Evolutionary conservation across 768 basidiomycete genomes (phyloP).

Genomic region (Psilocybe azurescens): DNA sequence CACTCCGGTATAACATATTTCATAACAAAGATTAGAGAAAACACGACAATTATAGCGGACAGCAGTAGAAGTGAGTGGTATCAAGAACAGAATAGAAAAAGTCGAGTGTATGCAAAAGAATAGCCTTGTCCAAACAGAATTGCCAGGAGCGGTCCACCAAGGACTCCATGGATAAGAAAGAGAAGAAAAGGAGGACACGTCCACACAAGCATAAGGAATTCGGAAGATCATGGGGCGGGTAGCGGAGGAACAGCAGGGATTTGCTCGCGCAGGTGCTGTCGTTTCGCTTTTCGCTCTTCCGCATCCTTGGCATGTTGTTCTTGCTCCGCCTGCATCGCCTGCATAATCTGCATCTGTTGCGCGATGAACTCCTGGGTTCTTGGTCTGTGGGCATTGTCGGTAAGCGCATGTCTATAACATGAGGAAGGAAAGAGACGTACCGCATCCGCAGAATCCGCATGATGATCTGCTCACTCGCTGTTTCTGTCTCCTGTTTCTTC

Average conservation of each 20-base stretch:
- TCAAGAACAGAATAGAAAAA: slow-evolving; percentile 9
- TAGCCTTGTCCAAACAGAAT: neutral
- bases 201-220: neutral
- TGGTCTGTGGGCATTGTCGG: slow-evolving; percentile 48
- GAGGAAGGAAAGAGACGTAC: slow-evolving; percentile 40
- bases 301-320: slow-evolving; percentile 71
- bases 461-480: slow-evolving; percentile 86
- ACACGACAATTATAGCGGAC: slow-evolving; percentile 2
- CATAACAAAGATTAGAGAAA: slow-evolving; percentile 2
- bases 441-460: slow-evolving; percentile 96
- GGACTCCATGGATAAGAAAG: neutral
- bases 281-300: slow-evolving; percentile 62
- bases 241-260: slow-evolving; percentile 45
- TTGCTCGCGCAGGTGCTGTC: slow-evolving; percentile 42
- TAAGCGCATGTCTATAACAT: slow-evolving; percentile 8
- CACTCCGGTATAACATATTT: neutral
- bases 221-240: slow-evolving; percentile 24
- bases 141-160: neutral
- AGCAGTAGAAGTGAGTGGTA: slow-evolving; percentile 13
- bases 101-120: neutral
- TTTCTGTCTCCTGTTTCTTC: slow-evolving; percentile 83
- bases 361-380: slow-evolving; percentile 86
- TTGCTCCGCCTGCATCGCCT: slow-evolving; percentile 82
- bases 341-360: slow-evolving; percentile 84
- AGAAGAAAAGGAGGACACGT: neutral